Percentiles rank a stretch among this genome's conserved stretches.
Evolutionary conservation across 768 basidiomycete species (phyloP).

Genomic region (Russula griseocarnosa): DNA sequence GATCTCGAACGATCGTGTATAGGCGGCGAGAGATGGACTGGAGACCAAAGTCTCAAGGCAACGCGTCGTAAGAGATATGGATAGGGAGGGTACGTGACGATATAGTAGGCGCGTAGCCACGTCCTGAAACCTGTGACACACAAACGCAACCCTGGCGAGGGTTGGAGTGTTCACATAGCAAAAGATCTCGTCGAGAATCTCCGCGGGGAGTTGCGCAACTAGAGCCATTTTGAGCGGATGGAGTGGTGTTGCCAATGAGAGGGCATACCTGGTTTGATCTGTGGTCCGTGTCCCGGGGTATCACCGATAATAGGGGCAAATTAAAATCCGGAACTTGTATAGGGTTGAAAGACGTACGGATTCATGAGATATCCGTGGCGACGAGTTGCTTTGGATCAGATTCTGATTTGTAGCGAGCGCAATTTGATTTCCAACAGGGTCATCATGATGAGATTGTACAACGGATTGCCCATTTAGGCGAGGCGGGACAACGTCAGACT

Average conservation of each 20-base stretch:
- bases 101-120: constrained; percentile 25
- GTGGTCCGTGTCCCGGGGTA: neutral
- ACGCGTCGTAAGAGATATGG: constrained; percentile 19
- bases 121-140: constrained; percentile 17
- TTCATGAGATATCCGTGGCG: constrained; percentile 5
- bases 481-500: neutral
- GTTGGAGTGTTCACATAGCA: constrained; percentile 15
- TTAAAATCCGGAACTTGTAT: neutral
- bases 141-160: constrained; percentile 18
- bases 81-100: constrained; percentile 23
- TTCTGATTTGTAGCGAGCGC: neutral
- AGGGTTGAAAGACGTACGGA: constrained; percentile 1
- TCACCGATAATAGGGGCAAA: neutral
- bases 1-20: constrained; percentile 23
- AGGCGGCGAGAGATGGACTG: constrained; percentile 19
- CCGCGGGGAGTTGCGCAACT: constrained; percentile 21
- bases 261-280: constrained; percentile 14
- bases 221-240: neutral
- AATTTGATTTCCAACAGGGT: neutral
- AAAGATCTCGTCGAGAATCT: constrained; percentile 26
- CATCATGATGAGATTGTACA: neutral
- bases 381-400: neutral
- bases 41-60: constrained; percentile 23
- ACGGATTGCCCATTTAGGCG: constrained; percentile 1
- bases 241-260: neutral